These are phyloP conservation scores for Borovskyia barvae DNA, from an alignment of 208 protist genomes.

Conservation along the genomic window DNA sequence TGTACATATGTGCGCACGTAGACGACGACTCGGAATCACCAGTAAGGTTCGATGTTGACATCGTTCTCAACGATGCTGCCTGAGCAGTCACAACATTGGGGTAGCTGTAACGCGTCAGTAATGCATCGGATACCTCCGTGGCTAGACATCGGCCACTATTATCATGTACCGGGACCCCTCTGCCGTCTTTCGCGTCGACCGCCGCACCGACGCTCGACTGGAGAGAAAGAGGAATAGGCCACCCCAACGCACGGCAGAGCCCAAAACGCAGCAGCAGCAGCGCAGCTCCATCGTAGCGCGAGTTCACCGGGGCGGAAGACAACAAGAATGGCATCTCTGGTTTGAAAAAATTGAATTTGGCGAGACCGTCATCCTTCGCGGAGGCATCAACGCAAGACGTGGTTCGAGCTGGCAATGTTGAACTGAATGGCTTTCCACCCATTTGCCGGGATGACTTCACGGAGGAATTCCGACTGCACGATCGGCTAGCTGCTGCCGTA, in stretches of 20 bases:
- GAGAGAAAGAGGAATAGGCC: conserved; percentile 12
- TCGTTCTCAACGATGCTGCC: neutral
- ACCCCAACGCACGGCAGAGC: conserved; percentile 32
- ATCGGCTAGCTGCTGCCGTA: no score
- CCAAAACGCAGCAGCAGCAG: conserved; percentile 24
- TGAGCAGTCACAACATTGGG: neutral
- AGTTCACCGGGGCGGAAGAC: neutral
- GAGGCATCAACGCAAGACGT: no score
- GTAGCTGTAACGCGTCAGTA: conserved; percentile 18
- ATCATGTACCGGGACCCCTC: no score
- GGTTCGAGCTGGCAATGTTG: no score
- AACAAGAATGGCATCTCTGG: neutral
- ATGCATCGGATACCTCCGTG: conserved; percentile 12
- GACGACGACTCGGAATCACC: neutral
- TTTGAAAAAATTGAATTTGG: no score
- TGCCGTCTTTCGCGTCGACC: neutral
- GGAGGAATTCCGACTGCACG: no score
- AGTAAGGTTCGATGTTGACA: neutral
- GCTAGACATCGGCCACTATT: neutral
- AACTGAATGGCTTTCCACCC: no score
- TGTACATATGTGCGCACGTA: conserved; percentile 19
- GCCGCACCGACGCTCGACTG: neutral
- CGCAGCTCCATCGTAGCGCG: neutral
- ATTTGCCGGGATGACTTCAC: no score
- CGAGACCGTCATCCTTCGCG: no score